Base-by-base conservation (phyloP, 2,329 filamentous ascomycete genomes). In the Colletotrichum incanum region DNA sequence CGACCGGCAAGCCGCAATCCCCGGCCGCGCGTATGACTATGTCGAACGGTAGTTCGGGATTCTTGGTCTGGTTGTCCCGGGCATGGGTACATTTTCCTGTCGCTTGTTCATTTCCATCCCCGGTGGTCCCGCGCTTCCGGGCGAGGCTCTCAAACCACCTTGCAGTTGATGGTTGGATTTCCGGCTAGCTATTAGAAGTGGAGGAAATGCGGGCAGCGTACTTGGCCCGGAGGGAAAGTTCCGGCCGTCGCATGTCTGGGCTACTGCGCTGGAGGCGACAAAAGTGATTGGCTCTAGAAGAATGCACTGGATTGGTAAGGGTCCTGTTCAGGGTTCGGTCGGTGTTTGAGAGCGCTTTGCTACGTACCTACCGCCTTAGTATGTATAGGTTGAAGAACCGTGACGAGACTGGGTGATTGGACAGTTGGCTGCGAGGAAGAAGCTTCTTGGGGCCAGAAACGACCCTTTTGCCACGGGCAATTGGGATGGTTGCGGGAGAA, bases 161-260 rank as follows among this genome's bases (percentile, higher is more conserved):
- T 31, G 28, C 23, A 28, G 23, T 14, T 28, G 16, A 34, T 67
- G 65, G 45, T 50, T 65, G 41, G 31, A 31, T 58, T 23, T 37
- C 18, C 9, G 54, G 5, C 18, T 20, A 61, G n/a, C 26, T 43
- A 11, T 9, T 12, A 52, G 7, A 54, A 26, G 34, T 64, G 23
- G 23, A 8, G n/a, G n/a, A 23, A n/a, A 41, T 45, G 58, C 49
- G 45, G 41, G 18, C 20, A 23, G 14, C 45, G 31, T 20, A 41
- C 54, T 47, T 50, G 47, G 31, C n/a, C 55, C 69, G 69, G 65
- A 72, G 69, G 20, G 26, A 60, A 72, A 18, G 39, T n/a, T 72
- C 69, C 69, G 69, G 63, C 8, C 34, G 63, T 34, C 23, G 47
- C 62, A 70, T 49, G 47, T 58, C 7, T 34, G 34, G 43, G 20